Evolutionary conservation across 768 basidiomycete genomes (phyloP), one percentile per base, ranked within the genome.

Genomic region (Sporobolomyces roseus): DNA sequence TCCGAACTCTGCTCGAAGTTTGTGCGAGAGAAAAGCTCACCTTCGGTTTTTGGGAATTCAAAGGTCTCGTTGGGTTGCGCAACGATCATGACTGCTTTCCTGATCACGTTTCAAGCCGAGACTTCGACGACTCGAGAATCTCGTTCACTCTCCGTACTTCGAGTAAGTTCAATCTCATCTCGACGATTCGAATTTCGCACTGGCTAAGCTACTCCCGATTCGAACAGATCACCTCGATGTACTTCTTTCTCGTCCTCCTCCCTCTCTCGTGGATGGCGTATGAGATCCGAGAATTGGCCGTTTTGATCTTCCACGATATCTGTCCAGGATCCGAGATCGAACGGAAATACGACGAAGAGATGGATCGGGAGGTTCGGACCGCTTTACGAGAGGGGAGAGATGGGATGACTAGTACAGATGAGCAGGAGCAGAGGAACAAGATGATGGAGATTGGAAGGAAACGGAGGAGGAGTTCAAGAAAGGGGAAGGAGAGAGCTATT

Each of bases 201-300:
- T n/a, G 38, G 35, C 35, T 38, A 19, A n/a, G 35, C 35, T 38
- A 19, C 6, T 56, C 55, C 38, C 13, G 23, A 12, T 36, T 41
- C 35, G 3, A 7, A 41, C 45, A 60, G 58, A 60, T 60, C 45
- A 33, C 35, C 43, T 30, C 43, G 4, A 9, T 48, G 30, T 60
- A 60, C 32, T 48, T 60, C 32, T 46, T 46, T 30, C 12, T 2
- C 29, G 58, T 60, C 43, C n/a, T 60, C 8, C 29, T 60, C 14
- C 58, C 58, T 9, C 32, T 60, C 9, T 60, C 58, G 30, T 60
- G 58, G 58, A 46, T 60, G 43, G 30, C 45, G 19, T 60, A 60
- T 45, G 45, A 60, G 23, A 4, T 30, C 2, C 58, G 58, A 33
- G 58, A 60, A 25, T 48, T 60, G 8, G 12, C 32, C 29, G 58